phyloP scores from a whole-genome alignment of 2,329 filamentous ascomycete genomes.

The Amylocarpus encephaloides region DNA sequence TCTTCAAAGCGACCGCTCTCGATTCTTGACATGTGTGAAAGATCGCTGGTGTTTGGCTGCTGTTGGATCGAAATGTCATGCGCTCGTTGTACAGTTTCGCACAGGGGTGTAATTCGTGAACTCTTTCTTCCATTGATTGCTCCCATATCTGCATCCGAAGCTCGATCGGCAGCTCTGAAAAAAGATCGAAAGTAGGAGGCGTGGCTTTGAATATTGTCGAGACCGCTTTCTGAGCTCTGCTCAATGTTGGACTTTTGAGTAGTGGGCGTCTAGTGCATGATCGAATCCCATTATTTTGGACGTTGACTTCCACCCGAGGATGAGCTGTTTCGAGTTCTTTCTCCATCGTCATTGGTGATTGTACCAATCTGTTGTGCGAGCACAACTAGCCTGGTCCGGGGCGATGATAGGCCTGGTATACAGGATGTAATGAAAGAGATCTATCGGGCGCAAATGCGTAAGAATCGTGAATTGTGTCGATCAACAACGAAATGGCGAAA shows the following conservation, averaged over 20 bases:
- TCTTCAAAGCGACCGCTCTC: conserved; percentile 20
- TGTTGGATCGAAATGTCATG: conserved; percentile 31
- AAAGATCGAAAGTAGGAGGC: conserved; percentile 16
- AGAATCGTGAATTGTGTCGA: too few species aligned
- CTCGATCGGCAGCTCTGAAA: conserved; percentile 23
- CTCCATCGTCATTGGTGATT: too few species aligned
- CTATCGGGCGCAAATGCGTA: too few species aligned
- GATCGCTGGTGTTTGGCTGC: conserved; percentile 21
- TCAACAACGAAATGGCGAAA: background rate
- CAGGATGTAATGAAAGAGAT: too few species aligned
- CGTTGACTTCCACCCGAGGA: background rate
- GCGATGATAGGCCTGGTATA: too few species aligned
- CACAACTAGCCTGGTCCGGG: too few species aligned
- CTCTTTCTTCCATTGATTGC: conserved; percentile 19
- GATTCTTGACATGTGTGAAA: conserved; percentile 25
- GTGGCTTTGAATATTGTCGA: conserved; percentile 12
- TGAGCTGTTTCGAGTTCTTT: too few species aligned
- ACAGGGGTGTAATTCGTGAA: conserved; percentile 30
- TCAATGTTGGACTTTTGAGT: background rate
- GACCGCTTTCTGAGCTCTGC: conserved; percentile 66
- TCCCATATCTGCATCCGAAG: conserved; percentile 28
- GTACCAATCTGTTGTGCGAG: too few species aligned
- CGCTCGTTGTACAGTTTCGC: conserved; percentile 28
- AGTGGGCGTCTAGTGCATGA: conserved; percentile 72
- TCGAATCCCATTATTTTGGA: conserved; percentile 65